Evolutionary conservation across 768 basidiomycete genomes (phyloP), one percentile per base, ranked within the genome.

Genomic region (Podaxis pistillaris): DNA sequence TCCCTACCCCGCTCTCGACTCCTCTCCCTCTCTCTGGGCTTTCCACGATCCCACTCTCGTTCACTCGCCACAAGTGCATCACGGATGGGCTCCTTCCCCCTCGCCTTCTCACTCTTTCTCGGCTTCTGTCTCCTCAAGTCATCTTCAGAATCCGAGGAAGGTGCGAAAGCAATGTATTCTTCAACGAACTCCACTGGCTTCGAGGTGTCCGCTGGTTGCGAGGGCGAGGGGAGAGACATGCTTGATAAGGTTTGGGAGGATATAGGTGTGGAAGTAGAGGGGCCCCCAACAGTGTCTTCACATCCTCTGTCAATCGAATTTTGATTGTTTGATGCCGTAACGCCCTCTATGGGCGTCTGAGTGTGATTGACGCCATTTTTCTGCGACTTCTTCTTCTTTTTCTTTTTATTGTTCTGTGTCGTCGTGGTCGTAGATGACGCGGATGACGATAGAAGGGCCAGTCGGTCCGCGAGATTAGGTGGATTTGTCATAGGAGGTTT

Each of bases 21-120:
- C 65, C 59, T 65, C 73, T 64, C 61, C 60, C 66, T 30, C 28
- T 30, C 28, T 30, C 6, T 63, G 8, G 17, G 50, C 28, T 77
- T 79, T 41, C 74, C 78, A 58, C 66, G 64, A 57, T 79, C 81
- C 77, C 79, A 74, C 58, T 82, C 80, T 36, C 81, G 75, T 58
- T 71, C 69, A 52, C 57, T 56, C 22, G 15, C 17, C 26, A 52
- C 40, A 24, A 56, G 47, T 37, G 47, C 19, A 33, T 55, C 55
- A n/a, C 46, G 55, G 44, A 26, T 52, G 36, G 63, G 30, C 62
- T 62, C 63, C 28, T 61, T 47, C 66, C 63, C 67, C 38, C 46
- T 60, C 36, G 60, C 33, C 13, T 44, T 49, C 36, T 67, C 30
- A 62, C 62, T 56, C 63, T 64, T 26, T 52, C 41, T 33, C 28